Base-by-base conservation (phyloP, 2,329 filamentous ascomycete species). In the Aspergillus sp. region DNA sequence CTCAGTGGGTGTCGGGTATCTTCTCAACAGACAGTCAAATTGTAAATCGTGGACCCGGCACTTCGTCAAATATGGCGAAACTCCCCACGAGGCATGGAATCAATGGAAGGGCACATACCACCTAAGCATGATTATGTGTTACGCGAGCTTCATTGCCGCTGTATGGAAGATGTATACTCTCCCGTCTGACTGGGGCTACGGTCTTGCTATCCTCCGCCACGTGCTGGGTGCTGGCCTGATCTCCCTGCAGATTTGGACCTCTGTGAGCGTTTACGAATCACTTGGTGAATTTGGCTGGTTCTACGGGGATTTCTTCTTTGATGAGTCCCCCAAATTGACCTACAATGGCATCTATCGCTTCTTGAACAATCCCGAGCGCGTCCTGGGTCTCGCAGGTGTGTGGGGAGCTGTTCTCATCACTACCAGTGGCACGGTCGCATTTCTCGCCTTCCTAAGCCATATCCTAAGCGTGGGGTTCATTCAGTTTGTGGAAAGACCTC, bases 221-320 rank as follows among this genome's bases (percentile, higher is more conserved):
- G 90, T 97, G 24, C 71, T 98, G 34, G 95, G 95, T 43, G 81
- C 84, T 49, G 85, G 89, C 52, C 80, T 98, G 62, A 86, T 98
- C 58, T 87, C 89, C 11, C 82, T 99, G 50, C 95, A 99, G 69
- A 76, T 96, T 17, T 99, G 95, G 95, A 96, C 93, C 1, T 89
- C 91, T 2, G 81, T 90, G 63, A 97, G 92, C 73, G 93, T 98
- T 64, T 96, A 98, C 73, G 92, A 97, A 50, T 96, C 91, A 2
- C 85, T 99, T 0, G 95, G 95, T 56, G 95, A 99, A 70, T 99
- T 98, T 68, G 95, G 95, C 66, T 99, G 93, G 93, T 98, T 98
- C 80, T 98, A 93, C 70, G 95, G 95, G 17, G 95, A 99, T 72
- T 99, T 98, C 80, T 98, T 99, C 81, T 97, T 95, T 71, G 91